phyloP scores from a whole-genome alignment of 495 filamentous ascomycete species.

The Penicillium goetzii region DNA sequence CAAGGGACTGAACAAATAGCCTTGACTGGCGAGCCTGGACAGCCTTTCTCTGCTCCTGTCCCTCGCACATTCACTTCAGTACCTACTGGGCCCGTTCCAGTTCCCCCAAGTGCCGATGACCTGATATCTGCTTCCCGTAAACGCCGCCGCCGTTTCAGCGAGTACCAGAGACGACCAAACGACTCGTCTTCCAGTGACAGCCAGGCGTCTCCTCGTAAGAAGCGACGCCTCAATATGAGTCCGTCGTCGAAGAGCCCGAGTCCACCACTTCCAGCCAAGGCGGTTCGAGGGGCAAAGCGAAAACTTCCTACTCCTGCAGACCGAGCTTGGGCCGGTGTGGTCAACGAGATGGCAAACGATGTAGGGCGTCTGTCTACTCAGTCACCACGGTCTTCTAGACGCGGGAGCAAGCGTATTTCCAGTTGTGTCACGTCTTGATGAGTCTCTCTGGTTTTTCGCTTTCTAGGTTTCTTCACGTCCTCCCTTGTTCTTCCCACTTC shows the following conservation, averaged over 20 bases:
- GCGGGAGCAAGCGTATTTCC: too few species aligned
- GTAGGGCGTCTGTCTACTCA: too few species aligned
- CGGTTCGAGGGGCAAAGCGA: background rate
- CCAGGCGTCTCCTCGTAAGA: slow-evolving; percentile 3
- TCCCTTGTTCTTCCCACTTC: too few species aligned
- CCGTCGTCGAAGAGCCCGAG: background rate
- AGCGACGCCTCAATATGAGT: background rate
- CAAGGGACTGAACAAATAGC: background rate
- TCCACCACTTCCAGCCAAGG: background rate
- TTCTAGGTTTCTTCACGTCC: too few species aligned
- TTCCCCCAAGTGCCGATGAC: background rate
- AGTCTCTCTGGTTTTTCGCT: too few species aligned
- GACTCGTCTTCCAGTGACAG: background rate
- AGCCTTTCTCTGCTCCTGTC: background rate
- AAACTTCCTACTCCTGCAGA: background rate
- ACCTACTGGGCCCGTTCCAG: background rate
- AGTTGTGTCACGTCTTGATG: too few species aligned
- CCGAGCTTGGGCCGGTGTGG: background rate
- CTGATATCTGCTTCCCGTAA: background rate
- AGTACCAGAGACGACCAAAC: background rate
- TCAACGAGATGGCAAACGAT: too few species aligned
- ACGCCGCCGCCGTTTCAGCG: background rate
- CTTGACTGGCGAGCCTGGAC: background rate
- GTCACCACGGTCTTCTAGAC: too few species aligned
- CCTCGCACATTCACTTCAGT: background rate